Conservation (phyloP, 2,329 filamentous ascomycete species). For the Paracamarosporium sp. region DNA sequence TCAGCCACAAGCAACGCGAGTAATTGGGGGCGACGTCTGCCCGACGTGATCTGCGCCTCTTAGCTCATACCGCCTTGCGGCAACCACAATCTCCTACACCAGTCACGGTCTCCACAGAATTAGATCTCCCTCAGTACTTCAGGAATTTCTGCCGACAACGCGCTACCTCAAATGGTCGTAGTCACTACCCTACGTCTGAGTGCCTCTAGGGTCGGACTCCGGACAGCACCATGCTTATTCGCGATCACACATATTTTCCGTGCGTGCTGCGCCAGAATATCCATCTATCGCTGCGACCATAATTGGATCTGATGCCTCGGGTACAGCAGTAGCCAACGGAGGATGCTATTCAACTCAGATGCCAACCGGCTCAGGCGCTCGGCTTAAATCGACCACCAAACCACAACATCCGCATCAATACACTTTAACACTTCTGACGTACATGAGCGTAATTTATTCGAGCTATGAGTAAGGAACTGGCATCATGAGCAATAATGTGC, state of each 20-base stretch:
- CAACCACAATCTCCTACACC: background rate
- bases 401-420: too few species aligned
- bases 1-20: background rate
- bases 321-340: too few species aligned
- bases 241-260: conserved; percentile 2
- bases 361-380: too few species aligned
- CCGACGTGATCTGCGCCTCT: background rate
- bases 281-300: background rate
- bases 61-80: background rate
- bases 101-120: background rate
- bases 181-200: background rate
- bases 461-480: too few species aligned
- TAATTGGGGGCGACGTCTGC: background rate
- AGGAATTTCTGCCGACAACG: background rate
- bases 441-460: too few species aligned
- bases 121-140: background rate
- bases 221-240: background rate
- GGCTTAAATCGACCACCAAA: too few species aligned
- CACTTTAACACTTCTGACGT: too few species aligned
- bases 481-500: too few species aligned
- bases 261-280: background rate
- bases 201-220: conserved; percentile 1
- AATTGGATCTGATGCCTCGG: too few species aligned
- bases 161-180: background rate
- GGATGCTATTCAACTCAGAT: too few species aligned